Conservation (phyloP, 2,329 filamentous ascomycete species). For the Sarocladiaceae sp. region DNA sequence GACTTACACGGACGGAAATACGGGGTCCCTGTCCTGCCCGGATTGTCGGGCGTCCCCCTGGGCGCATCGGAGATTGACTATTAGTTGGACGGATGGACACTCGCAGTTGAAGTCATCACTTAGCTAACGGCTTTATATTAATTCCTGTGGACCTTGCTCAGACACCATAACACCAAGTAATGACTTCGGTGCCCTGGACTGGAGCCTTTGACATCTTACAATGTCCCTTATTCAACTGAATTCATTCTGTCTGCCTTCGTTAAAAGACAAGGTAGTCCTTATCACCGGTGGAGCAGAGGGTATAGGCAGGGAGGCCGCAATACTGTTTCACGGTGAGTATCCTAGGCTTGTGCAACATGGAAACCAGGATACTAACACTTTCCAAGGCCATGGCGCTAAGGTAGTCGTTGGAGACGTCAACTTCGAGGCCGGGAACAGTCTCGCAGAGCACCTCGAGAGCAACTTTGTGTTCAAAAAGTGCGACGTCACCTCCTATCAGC, state of each 20-base stretch:
- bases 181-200: neutral
- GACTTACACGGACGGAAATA: too few relatives aligned
- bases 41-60: neutral
- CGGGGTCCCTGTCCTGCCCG: neutral
- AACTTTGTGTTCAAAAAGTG: slow-evolving; percentile 3
- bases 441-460: neutral
- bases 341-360: neutral
- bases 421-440: neutral
- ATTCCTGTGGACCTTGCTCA: neutral
- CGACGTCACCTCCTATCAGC: slow-evolving; percentile 4
- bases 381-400: neutral
- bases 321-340: neutral
- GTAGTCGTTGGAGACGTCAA: slow-evolving; percentile 4
- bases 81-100: too few relatives aligned
- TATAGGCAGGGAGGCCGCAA: slow-evolving; percentile 4
- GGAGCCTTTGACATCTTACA: neutral
- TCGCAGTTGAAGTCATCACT: too few relatives aligned
- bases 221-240: slow-evolving; percentile 5
- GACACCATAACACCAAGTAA: neutral
- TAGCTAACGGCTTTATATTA: neutral
- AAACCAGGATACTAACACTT: neutral
- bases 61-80: neutral
- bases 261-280: slow-evolving; percentile 4
- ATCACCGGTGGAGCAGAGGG: slow-evolving; percentile 5
- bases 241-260: neutral